Evolutionary conservation across 1,139 yeast genomes (phyloP), one percentile per base, ranked within the genome.

Genomic region (Candida sp.): DNA sequence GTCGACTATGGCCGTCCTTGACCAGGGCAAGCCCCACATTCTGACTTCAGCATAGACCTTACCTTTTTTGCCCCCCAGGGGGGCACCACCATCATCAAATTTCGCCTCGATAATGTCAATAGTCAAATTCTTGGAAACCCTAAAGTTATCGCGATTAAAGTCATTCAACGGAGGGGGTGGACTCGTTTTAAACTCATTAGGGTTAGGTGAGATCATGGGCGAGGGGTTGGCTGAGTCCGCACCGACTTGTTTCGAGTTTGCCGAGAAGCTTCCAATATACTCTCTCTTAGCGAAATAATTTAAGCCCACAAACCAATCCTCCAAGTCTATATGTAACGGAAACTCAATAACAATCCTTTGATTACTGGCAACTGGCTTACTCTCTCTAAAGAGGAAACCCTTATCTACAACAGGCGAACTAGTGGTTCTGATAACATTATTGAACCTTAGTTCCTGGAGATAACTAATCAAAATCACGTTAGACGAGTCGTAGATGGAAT

Each of bases 291-390:
- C 77, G 56, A 86, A 82, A 21, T 87, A 79, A 46, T 77, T 78
- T 45, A 89, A 64, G 0, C 91, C 84, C 5, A 87, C 87, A 52
- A 81, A 75, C 96, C 97, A 89, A 59, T 87, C 95, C 53, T 85
- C 95, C 43, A 84, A 72, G 60, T 87, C 96, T 32, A 82, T 80
- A 51, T 81, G 81, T 35, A 82, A 67, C 1, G 87, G 84, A 51
- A 88, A 87, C 52, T 81, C 82, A 41, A 86, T 68, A 30, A 82
- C 63, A 2, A 84, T 66, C 35, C 79, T 55, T 45, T 77, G 70
- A 47, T 65, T 64, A 39, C 60, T 68, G 15, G 61, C 59, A 15
- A 66, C 55, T 2, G 58, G 48, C 44, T 67, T 67, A 37, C 70
- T 71, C 27, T 71, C 77, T 41, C 64, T 57, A 2, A 59, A 48